Conservation (phyloP, 129 eudicot species). For the Cynara cardunculus region DNA sequence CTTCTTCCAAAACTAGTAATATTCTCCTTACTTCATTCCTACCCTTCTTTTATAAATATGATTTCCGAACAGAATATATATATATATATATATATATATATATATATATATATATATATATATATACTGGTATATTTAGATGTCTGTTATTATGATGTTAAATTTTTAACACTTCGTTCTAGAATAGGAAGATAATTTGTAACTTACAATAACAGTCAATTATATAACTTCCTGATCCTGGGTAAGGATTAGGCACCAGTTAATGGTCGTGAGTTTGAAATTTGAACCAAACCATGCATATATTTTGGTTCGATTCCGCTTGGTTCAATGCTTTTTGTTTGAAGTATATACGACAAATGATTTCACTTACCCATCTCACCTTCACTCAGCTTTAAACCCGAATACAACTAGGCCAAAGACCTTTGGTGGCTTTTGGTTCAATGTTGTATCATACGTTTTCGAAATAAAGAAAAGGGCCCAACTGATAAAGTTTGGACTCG, state of each 20-base stretch:
- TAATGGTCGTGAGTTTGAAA: not conserved
- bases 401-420: not conserved
- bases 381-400: not conserved
- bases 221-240: not conserved
- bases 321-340: no score
- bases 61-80: not conserved
- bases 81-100: no score
- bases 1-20: slow-evolving; percentile 8
- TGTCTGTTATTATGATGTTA: not conserved
- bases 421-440: not conserved
- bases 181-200: not conserved
- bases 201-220: not conserved
- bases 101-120: not conserved
- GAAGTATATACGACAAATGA: not conserved
- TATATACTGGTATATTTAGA: not conserved
- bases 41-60: not conserved
- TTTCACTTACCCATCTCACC: not conserved
- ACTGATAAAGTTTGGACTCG: not conserved
- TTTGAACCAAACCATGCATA: no score
- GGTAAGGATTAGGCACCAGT: not conserved
- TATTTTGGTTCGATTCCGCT: no score
- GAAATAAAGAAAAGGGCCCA: not conserved
- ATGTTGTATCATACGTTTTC: not conserved
- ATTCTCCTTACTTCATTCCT: not conserved
- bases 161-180: not conserved